Base-by-base conservation (phyloP, 2,329 filamentous ascomycete species). In the Hymenoscyphus repandus region DNA sequence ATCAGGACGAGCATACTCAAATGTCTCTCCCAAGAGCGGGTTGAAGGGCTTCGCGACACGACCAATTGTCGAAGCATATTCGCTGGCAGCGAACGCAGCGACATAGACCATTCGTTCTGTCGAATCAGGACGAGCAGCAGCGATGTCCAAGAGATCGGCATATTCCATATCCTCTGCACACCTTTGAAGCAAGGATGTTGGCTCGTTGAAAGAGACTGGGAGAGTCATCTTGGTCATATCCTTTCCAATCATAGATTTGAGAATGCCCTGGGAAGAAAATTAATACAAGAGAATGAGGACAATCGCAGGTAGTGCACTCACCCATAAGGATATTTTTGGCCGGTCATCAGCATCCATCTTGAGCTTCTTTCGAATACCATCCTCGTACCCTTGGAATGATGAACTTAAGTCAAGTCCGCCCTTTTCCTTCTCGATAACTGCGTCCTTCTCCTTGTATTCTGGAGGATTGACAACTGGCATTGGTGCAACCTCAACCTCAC, bases 181-280 rank as follows among this genome's bases (percentile, higher is more conserved):
- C 66, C 93, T 88, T 69, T 97, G 93, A 7, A 99, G 78, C 11
- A 99, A 75, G 5, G 93, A 97, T 0, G 93, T 99, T 0, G 93
- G 93, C 69, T 99, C 93, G 70, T 99, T 99, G 75, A 99, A 97
- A 0, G 93, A 96, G 2, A 99, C 93, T 0, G 93, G 93, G 17
- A 99, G 74, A 0, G 93, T 97, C 92, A 99, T 99, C 74, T 95
- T 97, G 34, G 93, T 97, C 93, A 99, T 97, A 66, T 99, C 93
- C 69, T 99, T 97, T 57, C 93, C 93, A 70, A 99, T 96, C 93
- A 99, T 97, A 18, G 92, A 97, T 73, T 97, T 99, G 57, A 99
- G 74, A 61, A 99, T 96, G 59, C 87, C 86, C 91, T 96, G 58
- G 7, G 48, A 47, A 27, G 42, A 13, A 39, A 48, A 27, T 69